phyloP scores from a whole-genome alignment of 1,284 basidiomycete genomes.

The Gomphus bonarii region DNA sequence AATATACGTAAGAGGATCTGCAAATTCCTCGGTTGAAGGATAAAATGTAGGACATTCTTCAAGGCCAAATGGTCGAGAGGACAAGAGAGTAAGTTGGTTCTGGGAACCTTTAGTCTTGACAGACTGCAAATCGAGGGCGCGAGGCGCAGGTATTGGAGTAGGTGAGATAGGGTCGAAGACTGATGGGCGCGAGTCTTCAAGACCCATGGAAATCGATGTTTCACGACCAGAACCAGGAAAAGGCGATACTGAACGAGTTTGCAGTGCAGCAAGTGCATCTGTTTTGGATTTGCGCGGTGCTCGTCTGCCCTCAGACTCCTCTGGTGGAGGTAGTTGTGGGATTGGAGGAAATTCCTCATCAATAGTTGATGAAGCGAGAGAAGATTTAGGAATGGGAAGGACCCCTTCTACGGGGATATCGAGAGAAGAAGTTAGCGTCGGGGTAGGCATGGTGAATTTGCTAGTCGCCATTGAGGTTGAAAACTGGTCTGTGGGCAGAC shows the following conservation, averaged over 20 bases:
- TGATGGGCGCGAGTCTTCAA: conserved; percentile 16
- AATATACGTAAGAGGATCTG: conserved; percentile 95
- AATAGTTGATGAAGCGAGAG: not conserved
- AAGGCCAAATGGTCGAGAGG: conserved; percentile 70
- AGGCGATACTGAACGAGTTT: conserved; percentile 48
- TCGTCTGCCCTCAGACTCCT: conserved; percentile 39
- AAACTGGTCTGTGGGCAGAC: not conserved
- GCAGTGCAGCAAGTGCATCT: conserved; percentile 67
- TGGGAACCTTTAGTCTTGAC: conserved; percentile 48
- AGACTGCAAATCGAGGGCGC: conserved; percentile 52
- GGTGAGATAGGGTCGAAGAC: conserved; percentile 23
- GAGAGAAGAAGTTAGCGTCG: conserved; percentile 54
- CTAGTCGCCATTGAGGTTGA: not conserved
- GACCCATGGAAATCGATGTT: conserved; percentile 16
- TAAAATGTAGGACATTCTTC: conserved; percentile 86
- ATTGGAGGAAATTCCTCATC: conserved; percentile 11
- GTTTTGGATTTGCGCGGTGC: conserved; percentile 82
- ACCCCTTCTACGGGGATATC: conserved; percentile 59
- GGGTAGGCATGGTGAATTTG: conserved; percentile 16
- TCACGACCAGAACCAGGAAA: conserved; percentile 36
- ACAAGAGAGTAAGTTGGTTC: conserved; percentile 32
- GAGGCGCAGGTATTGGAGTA: conserved; percentile 47
- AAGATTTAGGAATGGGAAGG: conserved; percentile 32
- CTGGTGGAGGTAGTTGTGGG: conserved; percentile 17
- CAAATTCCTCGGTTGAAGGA: conserved; percentile 85